phyloP scores from a whole-genome alignment of 2,329 filamentous ascomycete species.

The Penicillium freii region DNA sequence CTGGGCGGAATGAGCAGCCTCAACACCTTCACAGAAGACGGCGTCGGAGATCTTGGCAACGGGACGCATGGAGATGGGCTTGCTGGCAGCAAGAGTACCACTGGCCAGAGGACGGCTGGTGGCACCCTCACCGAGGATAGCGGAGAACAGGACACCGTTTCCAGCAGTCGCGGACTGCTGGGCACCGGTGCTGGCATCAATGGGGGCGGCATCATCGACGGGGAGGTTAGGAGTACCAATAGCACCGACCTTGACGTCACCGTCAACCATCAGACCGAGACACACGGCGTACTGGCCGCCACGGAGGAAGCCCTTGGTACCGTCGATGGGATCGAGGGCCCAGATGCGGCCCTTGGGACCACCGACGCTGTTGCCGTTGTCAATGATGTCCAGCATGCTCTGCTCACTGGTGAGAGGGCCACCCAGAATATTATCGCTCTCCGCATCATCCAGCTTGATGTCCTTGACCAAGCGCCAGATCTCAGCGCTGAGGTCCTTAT shows the following conservation, averaged over 20 bases:
- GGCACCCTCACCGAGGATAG: conserved; percentile 75
- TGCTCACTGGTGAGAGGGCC: conserved; percentile 66
- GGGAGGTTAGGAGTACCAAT: conserved; percentile 95
- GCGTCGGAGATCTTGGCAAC: conserved; percentile 72
- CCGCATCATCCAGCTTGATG: conserved; percentile 65
- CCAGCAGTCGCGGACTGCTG: conserved; percentile 72
- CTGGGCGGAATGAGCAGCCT: conserved; percentile 88
- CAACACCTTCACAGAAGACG: conserved; percentile 95
- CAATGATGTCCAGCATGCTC: conserved; percentile 57
- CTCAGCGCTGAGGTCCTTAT: conserved; percentile 66
- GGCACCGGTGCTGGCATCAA: conserved; percentile 69
- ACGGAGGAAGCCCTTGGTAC: conserved; percentile 93
- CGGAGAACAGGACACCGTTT: conserved; percentile 84
- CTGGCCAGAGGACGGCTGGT: conserved; percentile 71
- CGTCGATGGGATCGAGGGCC: conserved; percentile 96
- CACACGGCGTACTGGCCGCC: conserved; percentile 98
- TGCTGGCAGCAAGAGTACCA: conserved; percentile 45
- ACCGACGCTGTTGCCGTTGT: conserved; percentile 50
- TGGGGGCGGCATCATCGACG: conserved; percentile 70
- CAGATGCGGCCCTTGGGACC: conserved; percentile 65
- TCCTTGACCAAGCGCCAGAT: conserved; percentile 82
- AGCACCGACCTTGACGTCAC: conserved; percentile 89
- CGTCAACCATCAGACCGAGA: conserved; percentile 86
- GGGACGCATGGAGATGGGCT: conserved; percentile 75
- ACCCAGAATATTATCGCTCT: conserved; percentile 66